phyloP scores from a whole-genome alignment of 768 basidiomycete species.

The Lentinula guzmanii region DNA sequence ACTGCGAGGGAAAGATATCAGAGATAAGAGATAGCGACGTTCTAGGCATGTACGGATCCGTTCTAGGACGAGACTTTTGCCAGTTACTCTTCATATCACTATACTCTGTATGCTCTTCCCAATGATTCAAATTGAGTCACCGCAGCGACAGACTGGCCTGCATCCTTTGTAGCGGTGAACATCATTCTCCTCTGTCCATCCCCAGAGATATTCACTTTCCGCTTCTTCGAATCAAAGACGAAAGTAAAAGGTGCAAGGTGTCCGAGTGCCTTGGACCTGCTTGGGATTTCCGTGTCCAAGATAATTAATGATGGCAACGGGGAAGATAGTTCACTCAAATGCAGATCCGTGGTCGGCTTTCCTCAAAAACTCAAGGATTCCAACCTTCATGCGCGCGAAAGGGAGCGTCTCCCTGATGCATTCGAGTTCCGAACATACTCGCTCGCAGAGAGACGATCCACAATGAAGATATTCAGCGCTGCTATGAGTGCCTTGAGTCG shows the following conservation, averaged over 20 bases:
- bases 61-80: too few relatives aligned
- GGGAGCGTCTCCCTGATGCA: neutral
- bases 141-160: neutral
- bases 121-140: neutral
- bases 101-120: neutral
- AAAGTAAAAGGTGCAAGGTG: neutral
- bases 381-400: neutral
- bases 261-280: neutral
- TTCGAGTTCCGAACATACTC: neutral
- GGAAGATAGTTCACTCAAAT: neutral
- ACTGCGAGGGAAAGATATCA: too few relatives aligned
- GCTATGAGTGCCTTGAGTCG: neutral
- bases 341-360: neutral
- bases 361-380: neutral
- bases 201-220: neutral
- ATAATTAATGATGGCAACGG: slow-evolving; percentile 3
- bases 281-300: neutral
- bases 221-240: neutral
- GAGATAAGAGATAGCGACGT: too few relatives aligned
- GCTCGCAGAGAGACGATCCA: neutral
- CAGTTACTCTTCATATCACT: neutral
- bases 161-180: neutral
- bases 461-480: neutral
- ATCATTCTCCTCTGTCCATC: neutral
- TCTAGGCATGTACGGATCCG: too few relatives aligned